Evolutionary conservation across 2,329 filamentous ascomycete species (phyloP), one percentile per base, ranked within the genome.

Genomic region (Colletotrichum sp.): DNA sequence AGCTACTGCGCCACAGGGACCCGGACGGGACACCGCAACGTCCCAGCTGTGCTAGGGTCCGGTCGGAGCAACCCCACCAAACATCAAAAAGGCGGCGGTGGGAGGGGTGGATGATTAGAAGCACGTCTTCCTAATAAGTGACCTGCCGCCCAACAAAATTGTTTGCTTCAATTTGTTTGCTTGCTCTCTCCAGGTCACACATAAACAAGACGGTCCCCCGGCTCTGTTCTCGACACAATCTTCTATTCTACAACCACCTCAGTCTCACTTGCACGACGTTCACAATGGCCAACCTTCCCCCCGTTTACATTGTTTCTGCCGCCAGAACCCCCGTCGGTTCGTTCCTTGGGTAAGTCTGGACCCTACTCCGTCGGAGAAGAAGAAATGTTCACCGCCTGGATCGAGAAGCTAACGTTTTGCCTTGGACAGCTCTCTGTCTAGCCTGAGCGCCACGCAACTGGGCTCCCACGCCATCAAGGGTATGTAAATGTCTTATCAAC

Each of bases 221-320:
- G 55, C 22, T 73, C 34, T 28, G 22, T 26, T 26, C 34, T 36
- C 32, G n/a, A 72, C 30, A 30, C 10, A 57, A 28, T 28, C 59
- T n/a, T 57, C 16, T 12, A 6, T 34, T 18, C 32, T 26, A 66
- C 36, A 52, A 63, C 57, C 24, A 30, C 18, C 16, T 59, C 63
- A 62, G 36, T 28, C 30, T 26, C 64, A 68, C 32, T 15, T 15
- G 28, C 30, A 34, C 30, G 26, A 74, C 36, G 22, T 36, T 78
- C 87, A 92, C 81, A 76, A 98, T 98, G 95, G 90, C 95, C 84
- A 92, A 92, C 80, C 91, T 96, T 79, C 94, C 95, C 79, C 91
- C 96, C 75, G 96, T 99, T 80, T 99, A 99, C 89, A 98, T 99
- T 83, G 96, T 98, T 83, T 97, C 97, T 75, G 94, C 93, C 79